Conservation (phyloP, 805 yeast species). For the Vanderwaltozyma tropicalis region DNA sequence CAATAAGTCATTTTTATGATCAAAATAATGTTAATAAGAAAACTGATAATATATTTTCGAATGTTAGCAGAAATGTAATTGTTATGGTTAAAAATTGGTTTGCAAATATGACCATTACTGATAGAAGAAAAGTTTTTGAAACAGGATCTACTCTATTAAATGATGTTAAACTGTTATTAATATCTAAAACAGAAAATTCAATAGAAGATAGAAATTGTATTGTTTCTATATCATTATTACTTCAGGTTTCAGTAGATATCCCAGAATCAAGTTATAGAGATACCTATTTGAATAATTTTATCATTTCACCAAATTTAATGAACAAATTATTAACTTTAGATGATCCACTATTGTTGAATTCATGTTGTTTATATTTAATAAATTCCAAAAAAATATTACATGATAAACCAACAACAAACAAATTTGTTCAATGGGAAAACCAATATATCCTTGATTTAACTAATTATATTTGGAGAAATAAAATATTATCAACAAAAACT, state of each 20-base stretch:
- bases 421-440: constrained; percentile 15
- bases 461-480: constrained; percentile 26
- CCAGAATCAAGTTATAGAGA: constrained; percentile 1
- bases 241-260: constrained; percentile 1
- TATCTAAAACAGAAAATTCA: constrained; percentile 5
- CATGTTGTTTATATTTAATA: constrained; percentile 16
- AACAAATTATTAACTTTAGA: constrained; percentile 12
- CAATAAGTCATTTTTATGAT: constrained; percentile 11
- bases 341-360: constrained; percentile 17
- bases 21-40: background rate
- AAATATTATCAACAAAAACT: constrained; percentile 8
- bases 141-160: constrained; percentile 6
- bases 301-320: constrained; percentile 10
- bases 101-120: background rate
- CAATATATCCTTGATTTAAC: constrained; percentile 20
- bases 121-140: background rate
- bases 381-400: constrained; percentile 7
- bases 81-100: constrained; percentile 11
- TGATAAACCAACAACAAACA: constrained; percentile 8
- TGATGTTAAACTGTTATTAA: constrained; percentile 10
- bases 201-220: constrained; percentile 11
- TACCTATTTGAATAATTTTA: constrained; percentile 6
- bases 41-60: constrained; percentile 3
- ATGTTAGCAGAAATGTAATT: constrained; percentile 6
- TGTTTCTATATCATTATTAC: constrained; percentile 4